Percentiles rank a stretch among this genome's conserved stretches.
Conservation (phyloP, 257 asterid species). For the Vinca minor region DNA sequence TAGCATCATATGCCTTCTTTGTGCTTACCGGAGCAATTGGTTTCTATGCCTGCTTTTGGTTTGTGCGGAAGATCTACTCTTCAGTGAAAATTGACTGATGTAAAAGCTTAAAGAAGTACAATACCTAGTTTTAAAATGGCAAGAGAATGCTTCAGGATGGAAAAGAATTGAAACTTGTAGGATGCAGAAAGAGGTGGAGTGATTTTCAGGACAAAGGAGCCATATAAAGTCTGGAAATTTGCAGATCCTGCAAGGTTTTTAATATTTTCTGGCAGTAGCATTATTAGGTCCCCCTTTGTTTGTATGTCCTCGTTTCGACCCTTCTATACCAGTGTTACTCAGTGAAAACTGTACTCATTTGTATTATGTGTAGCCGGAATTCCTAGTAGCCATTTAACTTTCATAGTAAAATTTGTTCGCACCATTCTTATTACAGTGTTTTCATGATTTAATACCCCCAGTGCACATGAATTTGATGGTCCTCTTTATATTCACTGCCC, state of each 20-base stretch:
- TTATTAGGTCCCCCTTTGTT: background rate
- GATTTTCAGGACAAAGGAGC: conserved; percentile 1
- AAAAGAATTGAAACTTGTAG: background rate
- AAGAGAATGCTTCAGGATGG: background rate
- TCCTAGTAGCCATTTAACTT: background rate
- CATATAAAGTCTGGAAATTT: conserved; percentile 8
- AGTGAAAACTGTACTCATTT: conserved; percentile 3
- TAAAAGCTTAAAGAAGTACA: background rate
- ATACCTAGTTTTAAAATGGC: background rate
- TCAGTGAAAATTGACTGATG: conserved; percentile 82
- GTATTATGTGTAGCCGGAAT: conserved; percentile 2
- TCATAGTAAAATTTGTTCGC: background rate
- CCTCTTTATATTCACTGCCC: too few relatives aligned
- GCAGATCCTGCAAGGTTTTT: conserved; percentile 6
- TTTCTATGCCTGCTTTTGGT: conserved; percentile 86
- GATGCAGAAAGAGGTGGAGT: background rate
- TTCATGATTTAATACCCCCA: too few relatives aligned
- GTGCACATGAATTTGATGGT: too few relatives aligned
- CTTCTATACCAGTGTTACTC: background rate
- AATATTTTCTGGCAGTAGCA: conserved; percentile 8
- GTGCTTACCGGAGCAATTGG: conserved; percentile 85
- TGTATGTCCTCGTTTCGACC: background rate
- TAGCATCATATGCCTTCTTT: conserved; percentile 82
- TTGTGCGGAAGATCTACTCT: conserved; percentile 76
- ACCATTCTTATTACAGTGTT: background rate